phyloP scores from a whole-genome alignment of 768 basidiomycete species.

The Collybia nuda region DNA sequence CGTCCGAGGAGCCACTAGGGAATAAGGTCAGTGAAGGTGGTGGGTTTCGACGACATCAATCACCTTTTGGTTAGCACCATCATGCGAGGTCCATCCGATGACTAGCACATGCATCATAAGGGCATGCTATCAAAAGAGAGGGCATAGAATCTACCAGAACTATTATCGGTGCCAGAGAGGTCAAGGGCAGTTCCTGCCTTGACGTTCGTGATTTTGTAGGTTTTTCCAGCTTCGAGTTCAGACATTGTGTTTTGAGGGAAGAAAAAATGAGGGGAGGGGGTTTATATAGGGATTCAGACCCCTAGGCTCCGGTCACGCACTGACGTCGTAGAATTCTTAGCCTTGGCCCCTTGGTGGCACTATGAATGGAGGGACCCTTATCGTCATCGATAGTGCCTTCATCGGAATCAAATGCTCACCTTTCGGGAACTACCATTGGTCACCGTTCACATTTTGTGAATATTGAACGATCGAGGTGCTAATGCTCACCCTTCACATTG shows the following conservation, averaged over 20 bases:
- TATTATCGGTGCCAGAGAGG: constrained; percentile 46
- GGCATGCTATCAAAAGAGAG: neutral
- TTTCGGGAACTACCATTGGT: too few species aligned
- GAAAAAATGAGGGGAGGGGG: neutral
- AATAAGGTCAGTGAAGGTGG: neutral
- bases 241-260: constrained; percentile 9
- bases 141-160: constrained; percentile 27
- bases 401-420: neutral
- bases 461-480: too few species aligned
- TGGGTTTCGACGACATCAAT: neutral
- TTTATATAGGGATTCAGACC: constrained; percentile 2
- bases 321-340: neutral
- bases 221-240: constrained; percentile 6
- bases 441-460: too few species aligned
- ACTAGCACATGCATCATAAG: constrained; percentile 23
- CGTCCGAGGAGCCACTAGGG: constrained; percentile 18
- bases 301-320: neutral
- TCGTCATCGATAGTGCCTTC: constrained; percentile 16
- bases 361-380: constrained; percentile 1
- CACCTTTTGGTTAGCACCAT: constrained; percentile 43
- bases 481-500: too few species aligned
- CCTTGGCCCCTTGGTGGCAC: neutral
- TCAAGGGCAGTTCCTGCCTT: constrained; percentile 42
- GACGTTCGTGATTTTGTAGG: constrained; percentile 20
- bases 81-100: constrained; percentile 37